A percentile compares a stretch with the other conserved stretches of the same genome.
phyloP scores from a whole-genome alignment of 805 yeast species.

The Wickerhamiella australiensis region DNA sequence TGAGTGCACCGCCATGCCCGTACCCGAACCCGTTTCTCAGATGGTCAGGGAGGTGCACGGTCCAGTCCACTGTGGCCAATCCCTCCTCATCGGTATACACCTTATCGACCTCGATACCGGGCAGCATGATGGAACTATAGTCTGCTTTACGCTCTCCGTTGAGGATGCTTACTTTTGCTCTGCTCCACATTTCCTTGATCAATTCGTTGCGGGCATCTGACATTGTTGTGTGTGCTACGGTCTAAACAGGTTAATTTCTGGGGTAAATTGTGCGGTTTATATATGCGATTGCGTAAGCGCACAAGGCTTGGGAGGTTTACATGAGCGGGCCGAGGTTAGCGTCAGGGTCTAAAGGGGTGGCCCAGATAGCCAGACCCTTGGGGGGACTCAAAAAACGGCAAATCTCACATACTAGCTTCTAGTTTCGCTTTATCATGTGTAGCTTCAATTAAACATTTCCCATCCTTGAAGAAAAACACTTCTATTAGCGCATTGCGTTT shows the following conservation, averaged over 20 bases:
- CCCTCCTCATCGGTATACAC: constrained; percentile 16
- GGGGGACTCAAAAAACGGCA: too few species aligned
- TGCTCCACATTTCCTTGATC: background rate
- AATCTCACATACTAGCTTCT: too few species aligned
- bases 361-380: too few species aligned
- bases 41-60: constrained; percentile 15
- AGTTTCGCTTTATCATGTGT: constrained; percentile 27
- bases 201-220: background rate
- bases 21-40: constrained; percentile 20
- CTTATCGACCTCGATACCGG: background rate
- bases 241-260: background rate
- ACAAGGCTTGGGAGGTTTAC: background rate
- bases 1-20: constrained; percentile 28
- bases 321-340: too few species aligned
- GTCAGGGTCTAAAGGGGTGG: background rate
- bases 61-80: constrained; percentile 18
- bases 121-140: background rate
- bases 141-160: background rate
- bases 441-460: constrained; percentile 20
- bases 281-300: background rate
- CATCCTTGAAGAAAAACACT: constrained; percentile 16
- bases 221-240: background rate
- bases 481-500: constrained; percentile 22
- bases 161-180: background rate
- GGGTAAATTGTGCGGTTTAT: background rate